phyloP scores from a whole-genome alignment of 495 filamentous ascomycete genomes.

The Viridothelium virens region DNA sequence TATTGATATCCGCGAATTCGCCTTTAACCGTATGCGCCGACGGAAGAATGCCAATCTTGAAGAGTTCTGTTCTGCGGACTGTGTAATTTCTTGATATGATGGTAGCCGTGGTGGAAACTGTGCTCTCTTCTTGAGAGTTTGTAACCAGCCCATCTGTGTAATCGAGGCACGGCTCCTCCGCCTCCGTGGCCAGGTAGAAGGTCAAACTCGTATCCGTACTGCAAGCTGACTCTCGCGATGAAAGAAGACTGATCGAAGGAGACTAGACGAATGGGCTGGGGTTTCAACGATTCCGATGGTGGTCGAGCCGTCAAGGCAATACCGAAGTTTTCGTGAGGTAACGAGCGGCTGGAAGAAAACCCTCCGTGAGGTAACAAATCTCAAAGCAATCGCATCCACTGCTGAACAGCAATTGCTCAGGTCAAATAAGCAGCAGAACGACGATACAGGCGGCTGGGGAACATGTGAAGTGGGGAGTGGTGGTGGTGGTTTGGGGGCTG shows the following conservation, averaged over 20 bases:
- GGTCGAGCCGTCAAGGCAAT: not conserved
- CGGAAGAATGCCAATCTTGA: conserved; percentile 75
- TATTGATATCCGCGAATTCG: conserved; percentile 89
- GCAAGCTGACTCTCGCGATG: not conserved
- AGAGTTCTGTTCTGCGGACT: conserved; percentile 45
- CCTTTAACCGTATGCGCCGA: conserved; percentile 82
- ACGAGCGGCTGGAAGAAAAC: conserved; percentile 27
- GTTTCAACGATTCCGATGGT: not conserved
- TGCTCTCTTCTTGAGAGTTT: conserved; percentile 55
- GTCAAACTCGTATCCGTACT: not conserved
- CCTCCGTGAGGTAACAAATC: not conserved
- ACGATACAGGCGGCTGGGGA: not conserved
- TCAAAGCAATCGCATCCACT: conserved; percentile 1
- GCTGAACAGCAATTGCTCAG: not conserved
- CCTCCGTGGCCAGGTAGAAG: not conserved
- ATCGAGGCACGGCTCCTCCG: not conserved
- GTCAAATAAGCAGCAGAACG: not conserved
- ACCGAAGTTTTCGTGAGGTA: conserved; percentile 17
- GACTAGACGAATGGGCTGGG: not conserved
- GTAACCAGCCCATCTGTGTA: conserved; percentile 52
- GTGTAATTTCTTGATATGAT: conserved; percentile 4
- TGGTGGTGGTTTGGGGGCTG: conserved; percentile 1
- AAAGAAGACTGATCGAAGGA: not conserved
- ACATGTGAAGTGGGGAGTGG: not conserved
- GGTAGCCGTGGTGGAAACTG: conserved; percentile 50